These are phyloP conservation scores for Dianthus caryophyllus DNA, from an alignment of 148 eudicot genomes.

Conservation along the genomic window DNA sequence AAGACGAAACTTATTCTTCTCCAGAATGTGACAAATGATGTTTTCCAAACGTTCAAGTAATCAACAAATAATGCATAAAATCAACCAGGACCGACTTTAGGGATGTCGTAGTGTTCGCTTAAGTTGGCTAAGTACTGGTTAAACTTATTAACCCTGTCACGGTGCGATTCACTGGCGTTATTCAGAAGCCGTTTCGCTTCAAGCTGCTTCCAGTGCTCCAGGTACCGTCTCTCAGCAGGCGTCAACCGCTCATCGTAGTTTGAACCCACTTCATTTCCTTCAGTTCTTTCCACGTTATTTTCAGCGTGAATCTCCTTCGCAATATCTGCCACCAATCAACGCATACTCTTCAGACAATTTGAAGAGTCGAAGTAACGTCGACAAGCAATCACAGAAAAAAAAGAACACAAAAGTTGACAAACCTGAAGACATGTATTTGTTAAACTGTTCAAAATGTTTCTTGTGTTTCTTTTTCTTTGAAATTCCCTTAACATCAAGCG, in stretches of 20 bases:
- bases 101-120: conserved; percentile 90
- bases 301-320: conserved; percentile 21
- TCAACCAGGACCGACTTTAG: conserved; percentile 94
- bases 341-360: no score
- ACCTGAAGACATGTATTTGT: conserved; percentile 40
- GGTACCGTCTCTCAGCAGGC: conserved; percentile 75
- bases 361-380: neutral
- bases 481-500: conserved; percentile 59
- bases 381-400: neutral
- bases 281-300: conserved; percentile 9
- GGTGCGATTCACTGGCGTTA: conserved; percentile 64
- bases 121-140: conserved; percentile 74
- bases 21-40: no score
- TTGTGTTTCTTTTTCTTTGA: conserved; percentile 65
- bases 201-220: conserved; percentile 62
- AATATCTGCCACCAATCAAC: conserved; percentile 8
- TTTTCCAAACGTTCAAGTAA: no score
- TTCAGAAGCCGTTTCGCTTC: conserved; percentile 58
- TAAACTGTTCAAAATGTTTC: conserved; percentile 30
- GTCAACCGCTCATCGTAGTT: conserved; percentile 47
- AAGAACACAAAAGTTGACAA: neutral
- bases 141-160: conserved; percentile 66
- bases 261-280: conserved; percentile 17
- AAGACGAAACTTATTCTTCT: no score
- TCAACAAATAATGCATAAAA: neutral